These are phyloP conservation scores for Quercus agrifolia DNA, from an alignment of 306 rosid genomes.

Conservation along the genomic window DNA sequence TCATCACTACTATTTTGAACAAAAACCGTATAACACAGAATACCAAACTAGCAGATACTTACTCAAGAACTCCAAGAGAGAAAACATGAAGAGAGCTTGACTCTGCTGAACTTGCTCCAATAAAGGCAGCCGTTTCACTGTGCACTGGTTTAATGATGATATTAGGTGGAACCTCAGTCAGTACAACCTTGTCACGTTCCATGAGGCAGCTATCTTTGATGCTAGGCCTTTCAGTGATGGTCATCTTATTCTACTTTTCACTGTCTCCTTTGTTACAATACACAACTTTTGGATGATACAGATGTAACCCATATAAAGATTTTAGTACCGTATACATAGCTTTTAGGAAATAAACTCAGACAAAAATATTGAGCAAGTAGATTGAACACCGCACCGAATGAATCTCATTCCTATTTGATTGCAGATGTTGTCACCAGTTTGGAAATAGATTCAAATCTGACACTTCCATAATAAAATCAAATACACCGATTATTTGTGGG, in stretches of 20 bases:
- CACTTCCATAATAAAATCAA: background rate
- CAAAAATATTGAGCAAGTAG: background rate
- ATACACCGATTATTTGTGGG: background rate
- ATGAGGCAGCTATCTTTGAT: constrained; percentile 39
- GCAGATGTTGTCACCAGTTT: background rate
- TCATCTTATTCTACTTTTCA: constrained; percentile 30
- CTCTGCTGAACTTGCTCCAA: constrained; percentile 45
- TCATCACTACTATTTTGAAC: too few species aligned
- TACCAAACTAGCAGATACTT: constrained; percentile 1
- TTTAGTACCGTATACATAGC: background rate
- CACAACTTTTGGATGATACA: background rate
- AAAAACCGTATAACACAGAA: background rate
- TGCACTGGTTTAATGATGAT: constrained; percentile 31
- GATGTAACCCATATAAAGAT: background rate
- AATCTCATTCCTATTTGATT: background rate
- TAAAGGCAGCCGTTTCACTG: constrained; percentile 33
- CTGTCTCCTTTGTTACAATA: background rate
- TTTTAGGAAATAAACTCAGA: background rate
- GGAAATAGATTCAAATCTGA: background rate
- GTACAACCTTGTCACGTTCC: constrained; percentile 38
- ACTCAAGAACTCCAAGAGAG: constrained; percentile 55
- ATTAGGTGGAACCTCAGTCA: constrained; percentile 47
- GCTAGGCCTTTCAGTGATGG: constrained; percentile 37
- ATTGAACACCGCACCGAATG: background rate
- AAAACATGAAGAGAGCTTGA: constrained; percentile 51